Base-by-base conservation (phyloP, 1,139 yeast species). In the Geotrichum fermentans region DNA sequence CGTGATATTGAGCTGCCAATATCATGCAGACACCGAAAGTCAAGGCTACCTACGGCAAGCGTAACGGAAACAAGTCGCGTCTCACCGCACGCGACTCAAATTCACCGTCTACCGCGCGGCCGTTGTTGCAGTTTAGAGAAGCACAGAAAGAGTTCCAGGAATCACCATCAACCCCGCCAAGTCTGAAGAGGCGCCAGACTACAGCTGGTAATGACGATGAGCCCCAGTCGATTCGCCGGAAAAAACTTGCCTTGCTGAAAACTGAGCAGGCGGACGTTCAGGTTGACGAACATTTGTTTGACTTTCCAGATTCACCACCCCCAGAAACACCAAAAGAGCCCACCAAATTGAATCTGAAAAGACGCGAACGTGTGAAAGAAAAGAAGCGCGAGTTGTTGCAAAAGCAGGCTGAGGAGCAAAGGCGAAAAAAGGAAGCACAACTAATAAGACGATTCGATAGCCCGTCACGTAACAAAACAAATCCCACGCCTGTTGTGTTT, bases 41-140 rank as follows among this genome's bases (percentile, higher is more conserved):
- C n/a, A 38, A 38, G 43, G 40, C 43, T 7, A 44, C 43, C 4
- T 46, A 46, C 30, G 49, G 49, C 30, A 46, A 46, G 40, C 43
- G 43, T 2, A 46, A 40, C 35, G 45, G 49, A 13, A 40, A 20
- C 26, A 17, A 21, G 21, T 29, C 45, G 32, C 38, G 45, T 17
- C 36, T 30, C 8, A 5, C 29, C n/a, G 49, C 49, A 4, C 22
- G 45, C 20, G 49, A 46, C 11, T 26, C 30, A 4, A 22, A 36
- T 34, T 26, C 43, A 16, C 13, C 24, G 26, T 36, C 28, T 6
- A 16, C 43, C 11, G 17, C 36, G 14, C 43, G 43, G 20, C 35
- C 43, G 10, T 17, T 32, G 13, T 16, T 4, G 7, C 35, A 28
- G 28, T 26, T 28, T 20, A 24, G 22, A 7, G 34, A 26, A 16